Conservation (phyloP, 305 asterid species). For the Petunia hybrid region DNA sequence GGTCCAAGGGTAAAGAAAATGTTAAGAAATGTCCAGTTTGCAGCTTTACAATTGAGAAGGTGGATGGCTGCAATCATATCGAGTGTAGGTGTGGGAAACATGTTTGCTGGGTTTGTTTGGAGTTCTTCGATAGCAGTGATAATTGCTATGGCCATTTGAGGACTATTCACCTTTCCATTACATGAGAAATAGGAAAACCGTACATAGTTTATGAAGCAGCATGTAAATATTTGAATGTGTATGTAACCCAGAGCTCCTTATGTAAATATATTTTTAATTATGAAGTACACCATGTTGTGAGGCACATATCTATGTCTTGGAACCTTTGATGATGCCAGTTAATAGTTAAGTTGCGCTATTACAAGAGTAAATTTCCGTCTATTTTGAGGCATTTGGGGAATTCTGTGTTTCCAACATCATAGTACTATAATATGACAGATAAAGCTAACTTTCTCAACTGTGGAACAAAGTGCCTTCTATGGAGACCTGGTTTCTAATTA, state of each 20-base stretch:
- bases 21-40: constrained; percentile 86
- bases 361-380: constrained; percentile 24
- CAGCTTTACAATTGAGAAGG: constrained; percentile 79
- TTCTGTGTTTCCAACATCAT: background rate
- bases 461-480: background rate
- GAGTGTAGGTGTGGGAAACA: constrained; percentile 84
- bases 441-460: background rate
- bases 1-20: constrained; percentile 75
- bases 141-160: constrained; percentile 80
- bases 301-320: background rate
- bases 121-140: constrained; percentile 50
- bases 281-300: background rate
- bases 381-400: constrained; percentile 21
- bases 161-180: constrained; percentile 54
- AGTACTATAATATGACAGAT: background rate
- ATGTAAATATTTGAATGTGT: background rate
- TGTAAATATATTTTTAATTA: background rate
- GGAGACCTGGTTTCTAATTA: background rate
- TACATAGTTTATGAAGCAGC: constrained; percentile 6
- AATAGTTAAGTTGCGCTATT: background rate
- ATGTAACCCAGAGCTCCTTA: background rate
- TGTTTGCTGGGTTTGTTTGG: constrained; percentile 88
- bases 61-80: constrained; percentile 90
- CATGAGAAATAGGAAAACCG: constrained; percentile 35
- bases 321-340: background rate